phyloP scores from a whole-genome alignment of 2,329 filamentous ascomycete species.

The Aspergillus chevalieri region DNA sequence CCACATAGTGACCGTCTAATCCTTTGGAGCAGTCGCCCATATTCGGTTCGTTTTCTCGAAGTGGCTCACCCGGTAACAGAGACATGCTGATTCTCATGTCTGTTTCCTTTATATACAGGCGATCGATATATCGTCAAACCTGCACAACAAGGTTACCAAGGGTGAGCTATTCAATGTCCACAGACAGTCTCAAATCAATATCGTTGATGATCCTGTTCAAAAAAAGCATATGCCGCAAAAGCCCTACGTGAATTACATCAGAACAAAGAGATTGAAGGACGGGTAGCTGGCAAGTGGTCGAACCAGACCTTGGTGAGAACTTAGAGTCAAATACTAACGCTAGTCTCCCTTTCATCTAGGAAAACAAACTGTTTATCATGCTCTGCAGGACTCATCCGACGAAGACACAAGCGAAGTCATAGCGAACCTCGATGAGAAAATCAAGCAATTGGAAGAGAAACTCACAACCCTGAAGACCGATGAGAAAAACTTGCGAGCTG shows the following conservation, averaged over 20 bases:
- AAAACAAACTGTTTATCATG: slow-evolving; percentile 59
- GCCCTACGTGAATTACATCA: slow-evolving; percentile 59
- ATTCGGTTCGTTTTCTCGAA: slow-evolving; percentile 39
- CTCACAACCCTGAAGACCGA: slow-evolving; percentile 40
- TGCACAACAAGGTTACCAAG: slow-evolving; percentile 57
- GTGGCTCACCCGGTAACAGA: background rate
- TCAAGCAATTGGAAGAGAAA: slow-evolving; percentile 40
- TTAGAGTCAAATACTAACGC: background rate
- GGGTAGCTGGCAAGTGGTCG: slow-evolving; percentile 42
- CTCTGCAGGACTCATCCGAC: slow-evolving; percentile 47
- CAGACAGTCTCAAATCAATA: background rate
- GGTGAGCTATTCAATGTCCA: slow-evolving; percentile 26
- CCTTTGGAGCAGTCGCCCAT: slow-evolving; percentile 42
- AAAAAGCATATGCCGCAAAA: slow-evolving; percentile 54
- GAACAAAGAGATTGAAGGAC: slow-evolving; percentile 53
- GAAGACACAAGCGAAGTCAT: slow-evolving; percentile 45
- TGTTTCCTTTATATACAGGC: slow-evolving; percentile 28
- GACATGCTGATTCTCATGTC: background rate
- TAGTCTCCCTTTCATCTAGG: slow-evolving; percentile 33
- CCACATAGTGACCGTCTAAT: slow-evolving; percentile 1
- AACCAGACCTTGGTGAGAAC: background rate
- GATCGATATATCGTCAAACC: slow-evolving; percentile 55
- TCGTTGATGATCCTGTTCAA: background rate
- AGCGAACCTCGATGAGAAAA: slow-evolving; percentile 44
- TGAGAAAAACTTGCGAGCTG: slow-evolving; percentile 46